These are phyloP conservation scores for Xanthoparmelia taractica DNA, from an alignment of 495 filamentous ascomycete species.

Conservation along the genomic window DNA sequence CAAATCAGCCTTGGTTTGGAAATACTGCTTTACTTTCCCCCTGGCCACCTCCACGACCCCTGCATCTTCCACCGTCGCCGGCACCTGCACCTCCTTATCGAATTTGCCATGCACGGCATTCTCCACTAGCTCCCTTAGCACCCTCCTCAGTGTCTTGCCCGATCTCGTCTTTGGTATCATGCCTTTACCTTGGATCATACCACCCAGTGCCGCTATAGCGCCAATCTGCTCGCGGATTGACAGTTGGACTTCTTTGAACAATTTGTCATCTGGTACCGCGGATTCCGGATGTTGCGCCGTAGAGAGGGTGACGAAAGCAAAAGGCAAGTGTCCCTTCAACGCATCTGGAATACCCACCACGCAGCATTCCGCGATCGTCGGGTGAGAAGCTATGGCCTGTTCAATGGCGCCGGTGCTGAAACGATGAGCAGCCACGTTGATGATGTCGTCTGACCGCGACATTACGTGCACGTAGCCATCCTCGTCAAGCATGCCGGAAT, in stretches of 20 bases:
- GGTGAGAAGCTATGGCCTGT: conserved; percentile 78
- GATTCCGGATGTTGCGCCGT: conserved; percentile 41
- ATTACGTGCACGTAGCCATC: conserved; percentile 83
- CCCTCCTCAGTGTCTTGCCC: conserved; percentile 78
- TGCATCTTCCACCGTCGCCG: conserved; percentile 53
- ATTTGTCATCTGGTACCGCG: conserved; percentile 40
- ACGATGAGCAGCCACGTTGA: conserved; percentile 90
- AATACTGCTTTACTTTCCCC: conserved; percentile 50
- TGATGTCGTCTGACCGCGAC: conserved; percentile 82
- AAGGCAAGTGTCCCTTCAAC: conserved; percentile 83
- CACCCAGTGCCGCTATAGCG: conserved; percentile 74
- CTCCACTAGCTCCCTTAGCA: conserved; percentile 74
- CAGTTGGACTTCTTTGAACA: conserved; percentile 53
- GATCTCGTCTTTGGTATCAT: conserved; percentile 89
- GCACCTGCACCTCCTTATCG: conserved; percentile 45
- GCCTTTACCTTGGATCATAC: conserved; percentile 74
- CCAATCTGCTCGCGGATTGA: conserved; percentile 77
- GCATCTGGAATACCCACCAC: conserved; percentile 78
- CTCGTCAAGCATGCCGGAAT: conserved; percentile 75
- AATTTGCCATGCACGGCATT: conserved; percentile 46
- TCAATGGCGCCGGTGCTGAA: conserved; percentile 86
- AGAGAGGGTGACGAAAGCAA: conserved; percentile 69
- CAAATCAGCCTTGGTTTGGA: conserved; percentile 32
- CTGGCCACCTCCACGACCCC: conserved; percentile 51
- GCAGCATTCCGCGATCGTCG: conserved; percentile 67